Conservation (phyloP, 2,329 filamentous ascomycete genomes). For the Neonectria punicea region DNA sequence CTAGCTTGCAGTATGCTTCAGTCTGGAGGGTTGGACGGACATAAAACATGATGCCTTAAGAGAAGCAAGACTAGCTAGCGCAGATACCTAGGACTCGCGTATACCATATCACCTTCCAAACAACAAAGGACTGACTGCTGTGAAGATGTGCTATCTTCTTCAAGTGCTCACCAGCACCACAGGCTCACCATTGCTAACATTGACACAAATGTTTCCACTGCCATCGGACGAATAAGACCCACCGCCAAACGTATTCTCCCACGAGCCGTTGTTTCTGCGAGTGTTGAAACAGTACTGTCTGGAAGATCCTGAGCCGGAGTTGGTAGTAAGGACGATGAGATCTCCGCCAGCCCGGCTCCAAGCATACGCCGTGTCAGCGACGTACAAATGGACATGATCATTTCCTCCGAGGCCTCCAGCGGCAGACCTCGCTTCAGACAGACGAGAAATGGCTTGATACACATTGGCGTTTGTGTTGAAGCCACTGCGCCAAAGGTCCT, state of each 20-base stretch:
- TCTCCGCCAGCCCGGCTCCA: neutral
- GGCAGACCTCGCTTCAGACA: neutral
- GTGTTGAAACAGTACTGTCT: neutral
- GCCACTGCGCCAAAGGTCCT: slow-evolving; percentile 66
- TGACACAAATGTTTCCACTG: neutral
- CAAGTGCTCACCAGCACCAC: neutral
- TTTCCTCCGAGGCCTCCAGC: neutral
- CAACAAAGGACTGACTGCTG: too few species aligned
- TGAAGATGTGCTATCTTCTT: neutral
- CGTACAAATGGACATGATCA: neutral
- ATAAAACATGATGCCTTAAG: too few species aligned
- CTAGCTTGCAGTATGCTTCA: too few species aligned
- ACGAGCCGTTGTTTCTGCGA: neutral
- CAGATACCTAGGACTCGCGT: too few species aligned
- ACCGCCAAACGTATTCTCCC: neutral
- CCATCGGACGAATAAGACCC: neutral
- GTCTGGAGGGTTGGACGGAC: too few species aligned
- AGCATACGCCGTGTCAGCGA: neutral
- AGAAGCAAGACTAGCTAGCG: too few species aligned
- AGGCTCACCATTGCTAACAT: neutral
- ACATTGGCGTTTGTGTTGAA: slow-evolving; percentile 49
- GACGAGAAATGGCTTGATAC: neutral
- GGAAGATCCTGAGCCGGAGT: neutral
- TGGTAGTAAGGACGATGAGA: neutral
- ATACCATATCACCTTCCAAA: too few species aligned